Base-by-base conservation (phyloP, 1,284 basidiomycete genomes). In the Leccinum angustisporum region DNA sequence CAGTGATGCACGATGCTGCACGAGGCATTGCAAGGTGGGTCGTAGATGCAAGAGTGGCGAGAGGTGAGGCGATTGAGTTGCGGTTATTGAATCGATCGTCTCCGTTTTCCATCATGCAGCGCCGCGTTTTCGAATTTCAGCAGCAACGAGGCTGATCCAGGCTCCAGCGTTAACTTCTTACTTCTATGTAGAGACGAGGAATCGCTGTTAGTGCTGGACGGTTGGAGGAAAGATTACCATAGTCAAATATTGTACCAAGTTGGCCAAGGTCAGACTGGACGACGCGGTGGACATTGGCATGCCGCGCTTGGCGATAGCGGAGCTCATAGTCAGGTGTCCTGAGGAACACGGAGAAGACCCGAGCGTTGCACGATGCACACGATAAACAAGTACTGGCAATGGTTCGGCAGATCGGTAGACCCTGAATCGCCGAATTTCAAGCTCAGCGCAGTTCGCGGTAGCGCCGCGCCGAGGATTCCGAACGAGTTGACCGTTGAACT, bases 381-480 rank as follows among this genome's bases (percentile, higher is more conserved):
- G 36, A 38, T 38, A 38, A 16, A 38, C 36, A n/a, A 27, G 25
- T 25, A 25, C n/a, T 43, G 40, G 40, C 4, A 16, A 40, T 9
- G 14, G 18, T 46, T 46, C 43, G 16, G 50, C 21, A 51, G 50
- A 51, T 51, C 25, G 50, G 50, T 27, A 38, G 58, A 48, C 57
- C 57, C 56, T 59, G 67, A 67, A 68, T 68, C 69, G 59, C 11
- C 7, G 27, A 36, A 21, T 65, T 68, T 68, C 33, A 69, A 70
- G 33, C 59, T 67, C 67, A 57, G 67, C 67, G 65, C 54, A 40
- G 14, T 5, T 21, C 34, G 36, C 13, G 40, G 46, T 64, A 54
- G 53, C 58, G 63, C 70, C 60, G 63, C 54, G 59, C 67, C 60
- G 59, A 65, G 61, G 64, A 65, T 65, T 68, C 63, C 61, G 64